Conservation (phyloP, 192 early-diverging fungal genomes). For the Entrophospora sp. region DNA sequence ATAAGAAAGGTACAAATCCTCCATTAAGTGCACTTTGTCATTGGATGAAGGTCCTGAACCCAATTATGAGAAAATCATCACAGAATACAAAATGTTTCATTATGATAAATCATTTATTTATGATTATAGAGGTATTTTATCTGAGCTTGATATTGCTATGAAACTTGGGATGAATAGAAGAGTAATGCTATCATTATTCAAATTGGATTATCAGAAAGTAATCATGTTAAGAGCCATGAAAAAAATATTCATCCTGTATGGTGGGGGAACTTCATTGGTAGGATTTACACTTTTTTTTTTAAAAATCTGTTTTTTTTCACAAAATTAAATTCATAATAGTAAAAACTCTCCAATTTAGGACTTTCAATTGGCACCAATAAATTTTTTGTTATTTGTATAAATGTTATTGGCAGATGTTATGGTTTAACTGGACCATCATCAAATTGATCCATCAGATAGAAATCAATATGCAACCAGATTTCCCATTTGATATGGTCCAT, state of each 20-base stretch:
- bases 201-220: slow-evolving; percentile 87
- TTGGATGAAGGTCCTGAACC: slow-evolving; percentile 71
- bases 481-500: slow-evolving; percentile 91
- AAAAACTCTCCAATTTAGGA: slow-evolving; percentile 20
- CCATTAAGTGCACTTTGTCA: slow-evolving; percentile 54
- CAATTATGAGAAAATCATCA: slow-evolving; percentile 70
- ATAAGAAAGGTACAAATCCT: slow-evolving; percentile 41
- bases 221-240: slow-evolving; percentile 82
- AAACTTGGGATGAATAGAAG: slow-evolving; percentile 84
- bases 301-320: not conserved
- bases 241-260: slow-evolving; percentile 75
- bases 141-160: slow-evolving; percentile 77
- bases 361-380: slow-evolving; percentile 86
- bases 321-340: slow-evolving; percentile 3
- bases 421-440: slow-evolving; percentile 88
- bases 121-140: slow-evolving; percentile 75
- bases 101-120: slow-evolving; percentile 60
- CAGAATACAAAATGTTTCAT: slow-evolving; percentile 60
- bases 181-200: slow-evolving; percentile 88
- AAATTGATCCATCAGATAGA: slow-evolving; percentile 65
- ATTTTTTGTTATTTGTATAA: slow-evolving; percentile 94
- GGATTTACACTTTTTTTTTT: slow-evolving; percentile 2
- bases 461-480: slow-evolving; percentile 82
- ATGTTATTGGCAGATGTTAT: slow-evolving; percentile 93
- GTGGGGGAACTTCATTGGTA: slow-evolving; percentile 95